Evolutionary conservation across 1,139 yeast genomes (phyloP), one percentile per base, ranked within the genome.

Genomic region (Magnusiomyces suaveolens): DNA sequence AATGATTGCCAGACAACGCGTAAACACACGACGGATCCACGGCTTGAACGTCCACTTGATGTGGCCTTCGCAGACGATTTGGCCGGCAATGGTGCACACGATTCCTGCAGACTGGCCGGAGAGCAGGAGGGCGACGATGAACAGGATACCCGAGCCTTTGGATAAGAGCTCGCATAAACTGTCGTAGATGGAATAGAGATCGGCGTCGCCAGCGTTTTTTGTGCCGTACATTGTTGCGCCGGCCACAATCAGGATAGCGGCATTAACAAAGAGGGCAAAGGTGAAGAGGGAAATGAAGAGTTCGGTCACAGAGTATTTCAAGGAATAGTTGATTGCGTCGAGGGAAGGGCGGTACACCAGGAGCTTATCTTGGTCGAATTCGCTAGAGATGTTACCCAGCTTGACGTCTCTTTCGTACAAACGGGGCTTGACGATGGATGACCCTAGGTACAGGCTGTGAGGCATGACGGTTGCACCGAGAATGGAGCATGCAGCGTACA

Each of bases 401-500:
- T 81, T 79, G 18, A 79, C 69, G 68, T 92, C 98, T 64, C 77
- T 90, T 49, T 89, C 96, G 60, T 82, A 77, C 58, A 92, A 74
- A 58, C 98, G 78, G 1, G 97, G 85, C 67, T 90, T 96, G 10
- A 92, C 97, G 56, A 92, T 76, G 1, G 97, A 96, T 0, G 95
- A 86, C 0, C 98, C 98, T 55, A 92, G 74, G 66, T 87, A 92
- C 49, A 92, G 74, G 1, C 95, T 86, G 69, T 92, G 98, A 2
- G 98, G 98, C 98, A 92, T 92, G 36, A 92, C 95, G 1, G 97
- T 94, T 32, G 97, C 97, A 23, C 98, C 98, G 54, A 92, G 74
- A 54, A 92, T 86, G 24, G 97, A 97, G 62, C 95, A 82, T 52
- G 96, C 83, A 46, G 88, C 74, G 66, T 87, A 92, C 48, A 90